These are phyloP conservation scores for Thraustochytrium sp. DNA, from an alignment of 352 stramenopile species.

Conservation along the genomic window DNA sequence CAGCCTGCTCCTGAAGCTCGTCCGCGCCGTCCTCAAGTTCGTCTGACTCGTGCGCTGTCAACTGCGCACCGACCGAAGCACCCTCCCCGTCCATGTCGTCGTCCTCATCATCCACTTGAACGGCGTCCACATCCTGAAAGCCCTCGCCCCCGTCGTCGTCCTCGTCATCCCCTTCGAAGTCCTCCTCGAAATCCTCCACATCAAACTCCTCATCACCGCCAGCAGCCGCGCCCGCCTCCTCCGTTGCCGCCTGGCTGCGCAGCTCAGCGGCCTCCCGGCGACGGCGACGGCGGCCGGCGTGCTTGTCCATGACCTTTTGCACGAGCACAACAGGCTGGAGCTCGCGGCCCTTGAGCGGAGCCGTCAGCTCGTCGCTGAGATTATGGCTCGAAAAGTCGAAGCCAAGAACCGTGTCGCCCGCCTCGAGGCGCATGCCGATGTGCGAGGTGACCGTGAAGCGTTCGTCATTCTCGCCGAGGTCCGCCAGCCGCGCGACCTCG, in stretches of 20 bases:
- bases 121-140: neutral
- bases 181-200: neutral
- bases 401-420: conserved; percentile 91
- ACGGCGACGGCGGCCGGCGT: too few relatives aligned
- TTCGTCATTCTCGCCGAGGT: conserved; percentile 88
- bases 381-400: conserved; percentile 93
- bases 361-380: conserved; percentile 82
- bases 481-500: conserved; percentile 65
- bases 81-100: neutral
- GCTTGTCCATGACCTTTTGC: conserved; percentile 52
- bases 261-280: too few relatives aligned
- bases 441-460: conserved; percentile 86
- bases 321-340: conserved; percentile 68
- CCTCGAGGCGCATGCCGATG: conserved; percentile 91
- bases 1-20: too few relatives aligned
- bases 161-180: neutral
- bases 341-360: conserved; percentile 57
- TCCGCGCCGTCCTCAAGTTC: neutral
- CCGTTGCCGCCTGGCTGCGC: too few relatives aligned
- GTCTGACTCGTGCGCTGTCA: neutral
- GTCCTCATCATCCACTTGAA: neutral
- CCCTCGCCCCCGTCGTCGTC: neutral
- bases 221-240: neutral
- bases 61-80: too few relatives aligned
- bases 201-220: neutral